Conservation (phyloP, 169 alveolate genomes). For the Blepharisma undulans region DNA sequence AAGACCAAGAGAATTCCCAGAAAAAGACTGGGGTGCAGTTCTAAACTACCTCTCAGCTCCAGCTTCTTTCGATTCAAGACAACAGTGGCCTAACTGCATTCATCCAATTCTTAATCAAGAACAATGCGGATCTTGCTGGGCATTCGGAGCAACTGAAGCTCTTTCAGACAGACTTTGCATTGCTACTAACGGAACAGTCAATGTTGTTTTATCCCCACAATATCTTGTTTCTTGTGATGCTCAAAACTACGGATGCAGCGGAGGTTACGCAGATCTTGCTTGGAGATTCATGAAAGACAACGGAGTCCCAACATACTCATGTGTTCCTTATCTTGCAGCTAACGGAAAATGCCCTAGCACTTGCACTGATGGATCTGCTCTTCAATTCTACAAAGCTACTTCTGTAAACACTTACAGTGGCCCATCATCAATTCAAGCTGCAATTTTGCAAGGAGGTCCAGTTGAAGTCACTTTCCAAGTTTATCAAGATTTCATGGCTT, state of each 20-base stretch:
- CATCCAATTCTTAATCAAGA: slow-evolving; percentile 85
- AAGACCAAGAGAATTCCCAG: background rate
- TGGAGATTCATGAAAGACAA: slow-evolving; percentile 48
- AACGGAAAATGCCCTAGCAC: background rate
- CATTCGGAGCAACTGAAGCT: slow-evolving; percentile 86
- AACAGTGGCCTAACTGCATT: slow-evolving; percentile 48
- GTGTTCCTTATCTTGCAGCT: background rate
- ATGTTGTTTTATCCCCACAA: slow-evolving; percentile 68
- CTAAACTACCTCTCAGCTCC: slow-evolving; percentile 39
- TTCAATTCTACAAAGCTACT: background rate
- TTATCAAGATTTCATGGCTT: slow-evolving; percentile 81
- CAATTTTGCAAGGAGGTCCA: slow-evolving; percentile 15
- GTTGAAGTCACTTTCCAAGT: slow-evolving; percentile 81
- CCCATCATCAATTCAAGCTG: slow-evolving; percentile 10
- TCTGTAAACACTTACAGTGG: slow-evolving; percentile 7
- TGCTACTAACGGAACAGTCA: slow-evolving; percentile 49
- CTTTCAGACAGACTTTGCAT: slow-evolving; percentile 85
- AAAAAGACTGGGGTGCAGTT: background rate
- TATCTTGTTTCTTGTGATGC: slow-evolving; percentile 71
- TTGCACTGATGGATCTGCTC: background rate
- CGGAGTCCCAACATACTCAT: slow-evolving; percentile 69
- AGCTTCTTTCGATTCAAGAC: slow-evolving; percentile 62
- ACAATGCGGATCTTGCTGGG: slow-evolving; percentile 91
- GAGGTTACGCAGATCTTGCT: slow-evolving; percentile 68
- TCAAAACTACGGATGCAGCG: slow-evolving; percentile 73